A percentile compares a stretch with the other conserved stretches of the same genome.
These are phyloP conservation scores for Xylaria nigripes DNA, from an alignment of 495 filamentous ascomycete species.

Conservation along the genomic window DNA sequence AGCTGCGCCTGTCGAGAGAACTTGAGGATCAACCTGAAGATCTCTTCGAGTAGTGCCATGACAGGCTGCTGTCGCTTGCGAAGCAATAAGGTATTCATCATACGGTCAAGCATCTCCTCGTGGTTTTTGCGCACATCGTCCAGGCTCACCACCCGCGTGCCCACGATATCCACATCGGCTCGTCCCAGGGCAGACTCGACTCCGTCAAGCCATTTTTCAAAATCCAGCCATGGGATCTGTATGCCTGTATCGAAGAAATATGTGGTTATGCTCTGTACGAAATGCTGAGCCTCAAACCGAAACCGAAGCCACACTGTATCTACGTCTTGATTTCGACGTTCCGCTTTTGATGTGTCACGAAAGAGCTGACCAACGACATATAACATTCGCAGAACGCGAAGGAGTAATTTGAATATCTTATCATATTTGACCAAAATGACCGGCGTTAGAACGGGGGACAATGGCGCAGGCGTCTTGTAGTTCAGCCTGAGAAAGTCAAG, in stretches of 20 bases:
- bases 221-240: conserved; percentile 57
- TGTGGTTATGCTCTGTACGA: conserved; percentile 55
- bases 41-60: conserved; percentile 65
- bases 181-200: conserved; percentile 47
- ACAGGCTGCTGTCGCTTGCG: conserved; percentile 61
- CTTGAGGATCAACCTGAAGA: conserved; percentile 60
- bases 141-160: conserved; percentile 44
- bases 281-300: conserved; percentile 67
- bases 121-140: conserved; percentile 61
- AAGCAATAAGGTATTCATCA: conserved; percentile 67
- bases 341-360: conserved; percentile 44
- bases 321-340: conserved; percentile 20
- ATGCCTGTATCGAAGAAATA: conserved; percentile 77
- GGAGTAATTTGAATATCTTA: conserved; percentile 65
- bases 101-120: conserved; percentile 66
- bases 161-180: conserved; percentile 19
- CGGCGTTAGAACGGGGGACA: conserved; percentile 65
- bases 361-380: conserved; percentile 67
- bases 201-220: conserved; percentile 54
- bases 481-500: conserved; percentile 84
- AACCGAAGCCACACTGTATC: conserved; percentile 51
- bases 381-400: conserved; percentile 71
- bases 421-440: conserved; percentile 70
- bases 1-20: conserved; percentile 43
- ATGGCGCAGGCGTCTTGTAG: conserved; percentile 67